Evolutionary conservation across 2,329 filamentous ascomycete species (phyloP), one percentile per base, ranked within the genome.

Genomic region (Exophiala xenobiotica): DNA sequence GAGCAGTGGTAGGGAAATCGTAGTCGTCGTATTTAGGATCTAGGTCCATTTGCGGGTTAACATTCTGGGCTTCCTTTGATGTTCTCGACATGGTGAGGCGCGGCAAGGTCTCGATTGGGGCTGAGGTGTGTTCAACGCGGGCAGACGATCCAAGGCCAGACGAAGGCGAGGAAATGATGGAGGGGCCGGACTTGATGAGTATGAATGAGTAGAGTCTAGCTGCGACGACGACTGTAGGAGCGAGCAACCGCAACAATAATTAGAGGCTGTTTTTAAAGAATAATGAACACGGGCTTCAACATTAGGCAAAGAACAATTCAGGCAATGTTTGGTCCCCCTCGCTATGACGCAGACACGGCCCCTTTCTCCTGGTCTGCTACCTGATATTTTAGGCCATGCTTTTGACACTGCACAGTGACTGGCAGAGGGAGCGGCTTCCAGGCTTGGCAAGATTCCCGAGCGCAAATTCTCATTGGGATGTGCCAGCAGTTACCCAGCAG

Each of bases 21-120:
- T 93, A 97, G 77, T 95, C 72, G 76, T 97, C 93, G 78, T 97
- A 95, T 76, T 96, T 96, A 70, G 88, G 80, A 73, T 95, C 85
- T 64, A 90, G 73, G 61, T 75, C 70, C 61, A 78, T 69, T 62
- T 71, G 60, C 47, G 67, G 65, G 50, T 68, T 65, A 26, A 66
- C 61, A 26, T 18, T 19, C n/a, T 46, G 20, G 6, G 49, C 20
- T 37, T 55, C 53, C 44, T 53, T 57, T 4, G 56, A 58, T 6
- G 46, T 38, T 41, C 43, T 50, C 44, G 55, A 58, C 57, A 61
- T 61, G 47, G 7, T 53, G 53, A 40, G 35, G 22, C 39, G 43
- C 7, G 37, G 9, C 16, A 40, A 8, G 22, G 24, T n/a, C 23
- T n/a, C 14, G 20, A 22, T 19, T 18, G n/a, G 14, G 26, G 20